Evolutionary conservation across 139 green algal genomes (phyloP).

Genomic region (Astrephomene gubernaculifera): DNA sequence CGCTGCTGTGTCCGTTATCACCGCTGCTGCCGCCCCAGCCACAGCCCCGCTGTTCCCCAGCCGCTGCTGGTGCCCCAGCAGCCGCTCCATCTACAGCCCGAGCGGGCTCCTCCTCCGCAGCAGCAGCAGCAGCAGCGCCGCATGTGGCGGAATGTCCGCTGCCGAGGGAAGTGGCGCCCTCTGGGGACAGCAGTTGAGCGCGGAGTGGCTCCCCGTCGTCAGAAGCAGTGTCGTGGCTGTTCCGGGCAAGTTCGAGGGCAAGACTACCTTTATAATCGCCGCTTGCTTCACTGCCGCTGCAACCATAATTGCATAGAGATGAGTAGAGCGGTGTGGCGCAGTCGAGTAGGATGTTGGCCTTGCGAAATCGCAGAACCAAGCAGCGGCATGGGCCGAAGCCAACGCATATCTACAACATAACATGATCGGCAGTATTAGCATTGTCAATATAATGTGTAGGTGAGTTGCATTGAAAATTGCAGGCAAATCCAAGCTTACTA

Average conservation of each 20-base stretch:
- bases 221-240: neutral
- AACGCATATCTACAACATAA: conserved; percentile 38
- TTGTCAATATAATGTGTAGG: too few species aligned
- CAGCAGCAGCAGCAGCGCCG: neutral
- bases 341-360: conserved; percentile 52
- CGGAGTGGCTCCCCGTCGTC: neutral
- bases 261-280: neutral
- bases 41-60: too few species aligned
- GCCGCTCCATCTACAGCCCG: too few species aligned
- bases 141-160: too few species aligned
- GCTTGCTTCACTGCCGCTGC: too few species aligned
- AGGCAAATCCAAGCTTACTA: too few species aligned
- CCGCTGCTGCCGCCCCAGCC: too few species aligned
- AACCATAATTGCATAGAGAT: neutral
- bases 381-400: conserved; percentile 30
- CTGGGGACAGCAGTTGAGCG: neutral
- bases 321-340: conserved; percentile 22
- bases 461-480: neutral
- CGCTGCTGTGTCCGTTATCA: too few species aligned
- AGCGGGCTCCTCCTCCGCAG: neutral
- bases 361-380: conserved; percentile 40
- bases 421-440: too few species aligned
- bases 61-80: too few species aligned
- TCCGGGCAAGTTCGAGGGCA: neutral
- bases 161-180: too few species aligned